Evolutionary conservation across 2,329 filamentous ascomycete genomes (phyloP).

Genomic region (Epichloe baconii): DNA sequence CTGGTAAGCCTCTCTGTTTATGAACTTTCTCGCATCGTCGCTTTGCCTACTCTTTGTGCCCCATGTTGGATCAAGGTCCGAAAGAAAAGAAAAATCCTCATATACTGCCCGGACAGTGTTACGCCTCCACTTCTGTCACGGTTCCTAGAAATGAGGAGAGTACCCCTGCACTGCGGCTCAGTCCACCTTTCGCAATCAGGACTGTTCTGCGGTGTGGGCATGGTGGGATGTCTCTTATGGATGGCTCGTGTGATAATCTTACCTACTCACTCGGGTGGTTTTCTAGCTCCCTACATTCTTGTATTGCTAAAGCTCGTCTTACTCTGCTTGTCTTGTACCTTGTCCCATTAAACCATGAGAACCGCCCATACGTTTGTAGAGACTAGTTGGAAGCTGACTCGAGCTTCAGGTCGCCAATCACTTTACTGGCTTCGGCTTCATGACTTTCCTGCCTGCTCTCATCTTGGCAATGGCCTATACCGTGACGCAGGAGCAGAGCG

Average conservation of each 20-base stretch:
- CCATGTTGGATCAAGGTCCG: conserved; percentile 2
- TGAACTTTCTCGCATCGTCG: conserved; percentile 12
- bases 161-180: conserved; percentile 49
- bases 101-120: conserved; percentile 68
- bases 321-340: not conserved
- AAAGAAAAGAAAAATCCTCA: conserved; percentile 24
- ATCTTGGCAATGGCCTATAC: conserved; percentile 75
- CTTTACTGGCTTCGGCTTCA: conserved; percentile 17
- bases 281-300: conserved; percentile 49
- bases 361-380: not conserved
- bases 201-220: conserved; percentile 53
- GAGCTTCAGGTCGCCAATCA: conserved; percentile 18
- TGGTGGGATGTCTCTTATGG: conserved; percentile 63
- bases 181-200: conserved; percentile 57
- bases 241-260: conserved; percentile 47
- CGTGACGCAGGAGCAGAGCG: conserved; percentile 72
- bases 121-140: conserved; percentile 56
- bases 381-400: conserved; percentile 8
- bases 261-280: conserved; percentile 45
- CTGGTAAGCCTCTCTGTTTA: conserved; percentile 49
- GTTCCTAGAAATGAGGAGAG: conserved; percentile 79
- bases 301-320: not conserved
- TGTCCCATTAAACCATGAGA: not conserved
- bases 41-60: conserved; percentile 7
- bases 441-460: conserved; percentile 48